Evolutionary conservation across 169 alveolate species (phyloP).

Genomic region (Plasmodium gaboni): DNA sequence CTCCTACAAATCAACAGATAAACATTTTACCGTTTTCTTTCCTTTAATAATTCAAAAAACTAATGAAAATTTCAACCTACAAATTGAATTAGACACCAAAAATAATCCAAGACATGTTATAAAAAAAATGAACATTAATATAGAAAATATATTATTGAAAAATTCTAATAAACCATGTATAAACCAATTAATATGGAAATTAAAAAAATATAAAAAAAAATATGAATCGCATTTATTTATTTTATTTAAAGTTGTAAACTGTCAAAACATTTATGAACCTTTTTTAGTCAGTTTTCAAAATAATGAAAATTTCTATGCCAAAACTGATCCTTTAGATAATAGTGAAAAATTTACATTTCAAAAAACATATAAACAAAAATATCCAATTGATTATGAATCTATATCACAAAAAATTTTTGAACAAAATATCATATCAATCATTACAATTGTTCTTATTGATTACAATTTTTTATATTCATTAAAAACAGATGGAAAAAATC

Average conservation of each 20-base stretch:
- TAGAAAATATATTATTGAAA: background rate
- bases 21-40: constrained; percentile 40
- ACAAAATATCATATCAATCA: constrained; percentile 18
- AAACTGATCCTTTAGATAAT: constrained; percentile 15
- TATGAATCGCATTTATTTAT: constrained; percentile 58
- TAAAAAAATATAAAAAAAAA: constrained; percentile 34
- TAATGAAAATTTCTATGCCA: constrained; percentile 48
- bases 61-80: constrained; percentile 11
- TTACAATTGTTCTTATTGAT: constrained; percentile 59
- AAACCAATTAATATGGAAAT: constrained; percentile 12
- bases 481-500: background rate
- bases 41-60: constrained; percentile 26
- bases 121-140: constrained; percentile 13
- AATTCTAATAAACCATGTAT: constrained; percentile 28
- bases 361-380: constrained; percentile 41
- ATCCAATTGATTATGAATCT: constrained; percentile 24
- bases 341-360: constrained; percentile 51
- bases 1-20: constrained; percentile 50
- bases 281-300: constrained; percentile 30
- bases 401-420: constrained; percentile 49
- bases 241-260: constrained; percentile 52
- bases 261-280: constrained; percentile 45
- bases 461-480: constrained; percentile 19
- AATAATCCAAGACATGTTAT: constrained; percentile 14
- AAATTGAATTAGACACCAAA: constrained; percentile 29